Conservation (phyloP, 2,329 filamentous ascomycete species). For the Hypomyces perniciosus region DNA sequence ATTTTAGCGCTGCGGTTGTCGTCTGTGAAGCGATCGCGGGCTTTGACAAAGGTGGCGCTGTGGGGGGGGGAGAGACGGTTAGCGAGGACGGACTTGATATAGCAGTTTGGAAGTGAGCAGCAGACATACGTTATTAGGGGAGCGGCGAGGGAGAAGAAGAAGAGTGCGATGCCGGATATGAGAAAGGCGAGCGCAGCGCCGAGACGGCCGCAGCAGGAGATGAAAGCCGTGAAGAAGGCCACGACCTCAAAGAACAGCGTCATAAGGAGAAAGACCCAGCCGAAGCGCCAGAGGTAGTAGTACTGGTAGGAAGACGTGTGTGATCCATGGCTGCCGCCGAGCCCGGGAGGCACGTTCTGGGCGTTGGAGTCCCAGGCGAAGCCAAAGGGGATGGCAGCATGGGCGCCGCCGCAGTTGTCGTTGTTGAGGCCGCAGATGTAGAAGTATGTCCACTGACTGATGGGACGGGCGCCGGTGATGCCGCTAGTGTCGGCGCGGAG, state of each 20-base stretch:
- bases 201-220: slow-evolving; percentile 66
- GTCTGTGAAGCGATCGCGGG: slow-evolving; percentile 58
- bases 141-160: slow-evolving; percentile 62
- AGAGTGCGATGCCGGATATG: slow-evolving; percentile 52
- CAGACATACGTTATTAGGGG: slow-evolving; percentile 66
- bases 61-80: slow-evolving; percentile 2
- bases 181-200: slow-evolving; percentile 62
- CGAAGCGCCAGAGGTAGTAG: slow-evolving; percentile 85
- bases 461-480: slow-evolving; percentile 60
- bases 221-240: slow-evolving; percentile 61
- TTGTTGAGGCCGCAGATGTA: slow-evolving; percentile 65
- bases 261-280: slow-evolving; percentile 87
- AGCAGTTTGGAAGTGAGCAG: slow-evolving; percentile 1
- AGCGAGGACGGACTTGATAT: background rate
- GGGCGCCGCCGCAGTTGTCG: slow-evolving; percentile 56
- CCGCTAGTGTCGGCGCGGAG: slow-evolving; percentile 69
- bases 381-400: slow-evolving; percentile 63
- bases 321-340: slow-evolving; percentile 47
- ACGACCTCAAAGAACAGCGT: slow-evolving; percentile 69
- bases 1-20: slow-evolving; percentile 52
- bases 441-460: slow-evolving; percentile 88
- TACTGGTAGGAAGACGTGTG: slow-evolving; percentile 54
- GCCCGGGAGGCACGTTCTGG: slow-evolving; percentile 34
- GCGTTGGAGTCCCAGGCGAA: slow-evolving; percentile 57
- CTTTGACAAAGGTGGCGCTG: slow-evolving; percentile 59